These are phyloP conservation scores for Glarea lozoyensis DNA, from an alignment of 495 filamentous ascomycete species.

Conservation along the genomic window DNA sequence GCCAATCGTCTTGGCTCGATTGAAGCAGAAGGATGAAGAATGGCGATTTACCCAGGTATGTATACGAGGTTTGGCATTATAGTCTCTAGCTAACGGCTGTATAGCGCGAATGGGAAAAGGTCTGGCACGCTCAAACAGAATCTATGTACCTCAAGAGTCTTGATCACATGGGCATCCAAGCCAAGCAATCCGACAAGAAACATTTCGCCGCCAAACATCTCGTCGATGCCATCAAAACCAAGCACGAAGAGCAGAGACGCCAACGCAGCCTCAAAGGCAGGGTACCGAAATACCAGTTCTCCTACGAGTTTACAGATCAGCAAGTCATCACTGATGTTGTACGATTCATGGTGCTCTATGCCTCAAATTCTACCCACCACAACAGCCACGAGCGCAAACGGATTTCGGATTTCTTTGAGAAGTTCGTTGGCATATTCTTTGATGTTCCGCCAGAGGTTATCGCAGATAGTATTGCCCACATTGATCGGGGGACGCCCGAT, in stretches of 20 bases:
- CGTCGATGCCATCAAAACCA: slow-evolving; percentile 74
- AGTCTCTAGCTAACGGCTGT: background rate
- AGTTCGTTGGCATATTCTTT: slow-evolving; percentile 85
- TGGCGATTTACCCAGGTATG: slow-evolving; percentile 79
- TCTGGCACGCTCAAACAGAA: slow-evolving; percentile 92
- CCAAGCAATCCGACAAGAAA: slow-evolving; percentile 78
- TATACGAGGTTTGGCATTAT: background rate
- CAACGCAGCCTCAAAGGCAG: slow-evolving; percentile 50
- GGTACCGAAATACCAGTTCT: slow-evolving; percentile 60
- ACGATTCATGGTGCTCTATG: slow-evolving; percentile 67
- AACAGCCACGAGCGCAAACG: slow-evolving; percentile 65
- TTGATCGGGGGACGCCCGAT: slow-evolving; percentile 50
- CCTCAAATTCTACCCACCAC: slow-evolving; percentile 56
- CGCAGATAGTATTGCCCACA: slow-evolving; percentile 64
- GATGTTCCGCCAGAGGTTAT: slow-evolving; percentile 70
- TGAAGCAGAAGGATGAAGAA: slow-evolving; percentile 91
- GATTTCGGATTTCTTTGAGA: slow-evolving; percentile 74
- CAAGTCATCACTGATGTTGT: slow-evolving; percentile 75
- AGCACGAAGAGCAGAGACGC: slow-evolving; percentile 74
- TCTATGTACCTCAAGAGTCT: slow-evolving; percentile 89
- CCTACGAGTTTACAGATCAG: slow-evolving; percentile 62
- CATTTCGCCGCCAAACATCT: slow-evolving; percentile 81
- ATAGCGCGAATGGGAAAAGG: slow-evolving; percentile 94
- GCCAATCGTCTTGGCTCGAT: slow-evolving; percentile 72
- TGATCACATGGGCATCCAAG: slow-evolving; percentile 86